Base-by-base conservation (phyloP, 2,329 filamentous ascomycete genomes). In the Clarireedia monteithiana region DNA sequence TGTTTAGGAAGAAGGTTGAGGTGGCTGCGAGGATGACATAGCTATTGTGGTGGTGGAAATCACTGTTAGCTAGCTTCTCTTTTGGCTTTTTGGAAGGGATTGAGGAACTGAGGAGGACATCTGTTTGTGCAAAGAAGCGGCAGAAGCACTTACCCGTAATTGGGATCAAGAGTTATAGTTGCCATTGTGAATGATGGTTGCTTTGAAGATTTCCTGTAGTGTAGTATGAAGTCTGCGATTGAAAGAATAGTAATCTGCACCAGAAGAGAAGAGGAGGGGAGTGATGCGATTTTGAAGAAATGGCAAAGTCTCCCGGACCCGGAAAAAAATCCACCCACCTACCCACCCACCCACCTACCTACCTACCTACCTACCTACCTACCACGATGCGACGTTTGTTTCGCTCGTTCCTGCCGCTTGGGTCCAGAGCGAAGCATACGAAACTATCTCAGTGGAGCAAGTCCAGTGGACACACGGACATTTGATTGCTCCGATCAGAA, bases 11-110 rank as follows among this genome's bases (percentile, higher is more conserved):
- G 70, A 82, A 76, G 63, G 78, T 79, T 15, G 78, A 75, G 20
- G 78, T 73, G 55, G 81, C 81, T 47, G 75, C 78, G 52, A 77
- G 73, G 53, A 87, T 74, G 65, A 86, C 82, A 67, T 82, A 83
- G 72, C 84, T 86, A 1, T 23, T 24, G 23, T 30, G 2, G 10
- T n/a, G 6, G 30, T 12, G 42, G 2, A 42, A 36, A 58, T 48
- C 53, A 23, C 12, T 12, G 3, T 46, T 82, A 83, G 72, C 84
- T 86, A 44, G 17, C 44, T 53, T 17, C 14, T 23, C 15, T 24
- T 44, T 17, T 44, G 40, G n/a, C 20, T 38, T n/a, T 3, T 42
- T 42, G 7, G 39, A 10, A 23, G 44, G 9, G 10, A 26, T 14
- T 40, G 15, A 17, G n/a, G 51, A 26, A 7, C 46, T n/a, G 36